Base-by-base conservation (phyloP, 345 rosid genomes). In the Eutrema yunnanense region DNA sequence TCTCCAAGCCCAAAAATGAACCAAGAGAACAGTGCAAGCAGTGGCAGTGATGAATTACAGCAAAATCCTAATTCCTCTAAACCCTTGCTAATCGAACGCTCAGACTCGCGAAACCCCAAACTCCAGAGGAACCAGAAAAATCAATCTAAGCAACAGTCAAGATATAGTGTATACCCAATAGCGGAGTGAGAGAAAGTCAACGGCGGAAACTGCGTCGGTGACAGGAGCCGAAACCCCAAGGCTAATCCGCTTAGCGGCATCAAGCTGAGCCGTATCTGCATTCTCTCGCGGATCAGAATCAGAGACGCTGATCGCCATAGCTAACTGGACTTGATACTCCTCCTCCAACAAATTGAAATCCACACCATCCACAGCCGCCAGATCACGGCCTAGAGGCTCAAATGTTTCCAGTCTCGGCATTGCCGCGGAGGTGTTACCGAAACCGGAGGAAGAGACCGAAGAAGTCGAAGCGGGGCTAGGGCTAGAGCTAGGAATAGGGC, bases 281-380 rank as follows among this genome's bases (percentile, higher is more conserved):
- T 87, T 86, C 82, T 84, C 85, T 16, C 82, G 30, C 40, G 83
- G 66, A 75, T 84, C 86, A 56, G 88, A 84, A 80, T 92, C 96
- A 77, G 98, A 93, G 12, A 89, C 97, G 76, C 98, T 93, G 32
- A 93, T 90, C 63, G 98, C 98, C 80, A 93, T 67, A 74, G 98
- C 98, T 82, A 93, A 67, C 78, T 93, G 96, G 41, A 93, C 89
- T 85, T 93, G 98, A 65, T 85, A 93, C 86, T 93, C 98, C 74
- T 93, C 98, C 59, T 93, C 98, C 78, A 90, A 65, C 49, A 86
- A 82, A 84, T 66, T 85, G 83, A 87, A 93, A 79, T 90, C 98
- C 44, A 77, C 72, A 49, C 78, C 81, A 19, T 78, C 78, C 0
- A 62, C 74, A 12, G 78, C 52, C 29, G 79, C 22, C 80, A 81